Evolutionary conservation across 2,329 filamentous ascomycete genomes (phyloP), one percentile per base, ranked within the genome.

Genomic region (Apiospora hydei): DNA sequence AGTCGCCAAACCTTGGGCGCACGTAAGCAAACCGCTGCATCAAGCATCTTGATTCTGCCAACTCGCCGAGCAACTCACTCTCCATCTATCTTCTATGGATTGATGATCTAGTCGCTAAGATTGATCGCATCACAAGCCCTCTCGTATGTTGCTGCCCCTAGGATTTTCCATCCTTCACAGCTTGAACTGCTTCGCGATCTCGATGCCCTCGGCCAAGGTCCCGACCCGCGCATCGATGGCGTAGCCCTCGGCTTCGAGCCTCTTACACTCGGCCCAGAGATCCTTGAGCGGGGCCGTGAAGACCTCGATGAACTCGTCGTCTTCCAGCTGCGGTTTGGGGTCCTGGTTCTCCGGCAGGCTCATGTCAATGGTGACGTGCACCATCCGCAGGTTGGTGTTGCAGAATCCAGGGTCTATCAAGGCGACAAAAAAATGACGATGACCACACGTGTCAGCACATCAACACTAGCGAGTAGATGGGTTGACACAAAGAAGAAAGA

Each of bases 251-350:
- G 84, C 83, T 78, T 95, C 93, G 0, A 95, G 84, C 74, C 81
- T 87, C 80, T 90, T 89, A 78, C 91, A 91, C 78, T 92, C 90
- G 0, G 86, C 86, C 84, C 92, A 94, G 51, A 96, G 81, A 18
- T 87, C 84, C 26, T 82, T 84, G 61, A 96, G 79, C 7, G 90
- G 91, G 10, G 94, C 86, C 11, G 88, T 89, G 77, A 96, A 95
- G 46, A 91, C 91, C 80, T 95, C 93, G 78, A 96, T 95, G 79
- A 95, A 95, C 82, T 96, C 93, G 74, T 90, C 92, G 38, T 95
- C 93, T 79, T 96, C 93, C 8, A 95, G 85, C 78, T 92, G 84
- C 0, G 93, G 91, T 80, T 90, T 86, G 1, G 89, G 90, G 70
- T 93, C 85, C 79, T 91, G 88, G 79, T 96, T 96, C 76, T 90